Evolutionary conservation across 169 alveolate genomes (phyloP).

Genomic region (Plasmodium billcollinsi): DNA sequence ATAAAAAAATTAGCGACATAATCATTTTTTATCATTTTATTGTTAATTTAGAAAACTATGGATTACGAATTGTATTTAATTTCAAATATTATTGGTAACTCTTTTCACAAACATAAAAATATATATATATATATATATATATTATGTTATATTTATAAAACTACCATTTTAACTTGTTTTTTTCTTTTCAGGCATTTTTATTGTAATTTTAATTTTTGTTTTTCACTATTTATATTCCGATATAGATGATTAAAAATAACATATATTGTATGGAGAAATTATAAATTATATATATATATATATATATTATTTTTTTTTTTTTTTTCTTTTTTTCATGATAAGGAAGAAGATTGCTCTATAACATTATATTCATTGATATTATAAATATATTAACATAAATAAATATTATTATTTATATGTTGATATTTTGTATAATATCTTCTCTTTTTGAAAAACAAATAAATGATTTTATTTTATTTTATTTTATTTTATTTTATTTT

Average conservation of each 20-base stretch:
- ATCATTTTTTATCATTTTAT: no score
- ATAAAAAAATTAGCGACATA: no score
- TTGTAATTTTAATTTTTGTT: slow-evolving; percentile 42
- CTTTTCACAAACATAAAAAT: neutral
- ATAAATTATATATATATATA: neutral
- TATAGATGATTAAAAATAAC: slow-evolving; percentile 8
- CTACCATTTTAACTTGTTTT: neutral
- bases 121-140: neutral
- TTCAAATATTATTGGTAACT: slow-evolving; percentile 67
- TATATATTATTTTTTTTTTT: neutral
- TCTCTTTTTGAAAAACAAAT: no score
- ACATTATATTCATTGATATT: no score
- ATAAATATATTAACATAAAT: no score
- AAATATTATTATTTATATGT: no score
- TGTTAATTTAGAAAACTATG: slow-evolving; percentile 21
- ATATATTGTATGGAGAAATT: neutral
- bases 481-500: no score
- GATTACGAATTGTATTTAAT: slow-evolving; percentile 67
- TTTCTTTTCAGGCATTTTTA: slow-evolving; percentile 42
- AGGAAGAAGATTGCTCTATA: no score
- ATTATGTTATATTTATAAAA: neutral
- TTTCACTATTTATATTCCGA: slow-evolving; percentile 60
- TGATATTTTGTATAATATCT: no score
- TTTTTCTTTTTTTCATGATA: neutral
- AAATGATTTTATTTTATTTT: no score